These are phyloP conservation scores for Kwoniella mangroviensis DNA, from an alignment of 768 basidiomycete genomes.

Conservation along the genomic window DNA sequence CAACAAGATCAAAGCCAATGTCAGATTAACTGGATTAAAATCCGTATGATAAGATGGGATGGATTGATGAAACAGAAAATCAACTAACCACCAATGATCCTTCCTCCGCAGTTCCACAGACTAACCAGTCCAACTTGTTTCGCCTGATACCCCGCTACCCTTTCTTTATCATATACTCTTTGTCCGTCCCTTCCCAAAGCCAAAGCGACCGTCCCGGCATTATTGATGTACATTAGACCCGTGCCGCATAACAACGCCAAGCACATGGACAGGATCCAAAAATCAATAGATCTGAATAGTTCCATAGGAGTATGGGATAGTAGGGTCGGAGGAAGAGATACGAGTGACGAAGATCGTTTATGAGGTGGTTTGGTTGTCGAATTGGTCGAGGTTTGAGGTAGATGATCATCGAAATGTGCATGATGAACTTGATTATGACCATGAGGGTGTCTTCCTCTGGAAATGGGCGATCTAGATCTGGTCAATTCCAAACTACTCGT, in stretches of 20 bases:
- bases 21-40: too few species aligned
- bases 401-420: slow-evolving; percentile 15
- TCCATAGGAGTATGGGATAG: slow-evolving; percentile 42
- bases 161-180: slow-evolving; percentile 67
- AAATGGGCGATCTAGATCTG: slow-evolving; percentile 34
- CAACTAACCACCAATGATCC: slow-evolving; percentile 70
- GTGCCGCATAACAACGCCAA: slow-evolving; percentile 70
- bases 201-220: slow-evolving; percentile 79
- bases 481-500: slow-evolving; percentile 43
- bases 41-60: too few species aligned
- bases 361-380: slow-evolving; percentile 7
- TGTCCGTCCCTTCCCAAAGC: slow-evolving; percentile 64
- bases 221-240: slow-evolving; percentile 84
- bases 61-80: background rate
- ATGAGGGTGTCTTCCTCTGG: slow-evolving; percentile 15
- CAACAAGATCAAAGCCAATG: too few species aligned
- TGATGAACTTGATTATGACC: slow-evolving; percentile 12
- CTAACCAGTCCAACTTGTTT: slow-evolving; percentile 82
- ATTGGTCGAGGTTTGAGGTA: slow-evolving; percentile 2
- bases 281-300: slow-evolving; percentile 65
- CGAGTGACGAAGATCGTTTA: slow-evolving; percentile 17
- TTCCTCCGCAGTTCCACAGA: slow-evolving; percentile 77
- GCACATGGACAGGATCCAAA: slow-evolving; percentile 68
- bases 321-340: slow-evolving; percentile 18
- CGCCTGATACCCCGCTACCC: slow-evolving; percentile 76